Conservation (phyloP, 768 basidiomycete species). For the Rubroboletus satanas region DNA sequence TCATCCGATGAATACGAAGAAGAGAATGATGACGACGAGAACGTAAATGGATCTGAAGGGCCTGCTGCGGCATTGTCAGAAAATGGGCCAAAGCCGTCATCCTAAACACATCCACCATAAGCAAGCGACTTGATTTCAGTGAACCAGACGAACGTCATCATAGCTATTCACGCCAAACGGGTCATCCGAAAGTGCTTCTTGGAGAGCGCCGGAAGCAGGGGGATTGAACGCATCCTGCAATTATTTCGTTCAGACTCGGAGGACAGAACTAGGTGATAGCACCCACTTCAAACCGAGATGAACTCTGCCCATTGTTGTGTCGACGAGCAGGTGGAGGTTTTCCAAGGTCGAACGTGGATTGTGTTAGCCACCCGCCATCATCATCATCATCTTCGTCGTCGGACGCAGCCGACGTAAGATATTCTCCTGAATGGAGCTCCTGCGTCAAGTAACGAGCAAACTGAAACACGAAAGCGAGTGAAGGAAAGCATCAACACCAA, state of each 20-base stretch:
- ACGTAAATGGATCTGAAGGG: conserved; percentile 52
- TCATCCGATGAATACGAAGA: conserved; percentile 62
- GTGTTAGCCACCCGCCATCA: conserved; percentile 77
- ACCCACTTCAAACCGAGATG: conserved; percentile 57
- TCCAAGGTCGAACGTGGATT: conserved; percentile 64
- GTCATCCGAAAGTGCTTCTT: conserved; percentile 41
- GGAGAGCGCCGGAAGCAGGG: conserved; percentile 27
- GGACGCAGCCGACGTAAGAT: conserved; percentile 47
- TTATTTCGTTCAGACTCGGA: background rate
- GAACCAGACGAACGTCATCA: conserved; percentile 46
- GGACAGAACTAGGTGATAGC: background rate
- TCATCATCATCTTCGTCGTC: conserved; percentile 62
- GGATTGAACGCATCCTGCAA: conserved; percentile 53
- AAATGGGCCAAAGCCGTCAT: conserved; percentile 80
- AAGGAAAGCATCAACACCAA: background rate
- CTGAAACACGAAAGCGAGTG: conserved; percentile 33
- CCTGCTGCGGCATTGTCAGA: conserved; percentile 55
- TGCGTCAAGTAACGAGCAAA: conserved; percentile 78
- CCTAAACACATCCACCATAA: conserved; percentile 21
- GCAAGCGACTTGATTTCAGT: background rate
- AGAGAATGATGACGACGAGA: conserved; percentile 40
- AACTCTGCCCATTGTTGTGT: conserved; percentile 44
- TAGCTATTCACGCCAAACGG: conserved; percentile 43
- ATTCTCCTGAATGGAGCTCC: conserved; percentile 64
- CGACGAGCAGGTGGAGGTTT: conserved; percentile 47